These are phyloP conservation scores for Willaertia magna DNA, from an alignment of 208 protist genomes.

Conservation along the genomic window DNA sequence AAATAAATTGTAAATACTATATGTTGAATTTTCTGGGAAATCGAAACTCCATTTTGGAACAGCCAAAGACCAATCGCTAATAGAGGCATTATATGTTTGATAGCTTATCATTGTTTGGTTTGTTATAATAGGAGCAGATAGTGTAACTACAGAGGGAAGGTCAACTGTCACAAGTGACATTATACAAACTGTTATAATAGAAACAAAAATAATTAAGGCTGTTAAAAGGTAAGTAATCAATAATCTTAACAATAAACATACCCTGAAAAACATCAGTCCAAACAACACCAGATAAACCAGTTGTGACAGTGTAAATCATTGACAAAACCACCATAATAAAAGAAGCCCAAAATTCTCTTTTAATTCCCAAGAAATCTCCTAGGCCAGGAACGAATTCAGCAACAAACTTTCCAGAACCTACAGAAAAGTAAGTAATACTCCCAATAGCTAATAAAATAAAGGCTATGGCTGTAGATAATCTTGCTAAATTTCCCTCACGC, in stretches of 20 bases:
- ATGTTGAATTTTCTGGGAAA: neutral
- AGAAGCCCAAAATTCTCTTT: neutral
- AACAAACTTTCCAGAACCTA: conserved; percentile 17
- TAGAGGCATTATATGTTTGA: neutral
- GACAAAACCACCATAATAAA: neutral
- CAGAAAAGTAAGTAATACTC: conserved; percentile 17
- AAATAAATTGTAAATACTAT: neutral
- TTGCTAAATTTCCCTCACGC: conserved; percentile 4
- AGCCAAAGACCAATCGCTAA: neutral
- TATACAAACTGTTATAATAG: neutral
- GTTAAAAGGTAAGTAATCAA: conserved; percentile 1
- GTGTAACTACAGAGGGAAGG: neutral
- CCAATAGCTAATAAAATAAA: neutral
- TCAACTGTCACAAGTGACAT: neutral
- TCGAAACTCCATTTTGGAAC: neutral
- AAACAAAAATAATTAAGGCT: neutral
- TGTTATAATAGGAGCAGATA: neutral
- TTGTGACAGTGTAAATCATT: conserved; percentile 9
- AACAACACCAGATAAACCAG: conserved; percentile 15
- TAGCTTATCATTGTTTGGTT: too few relatives aligned
- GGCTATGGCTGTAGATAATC: conserved; percentile 9
- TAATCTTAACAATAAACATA: neutral
- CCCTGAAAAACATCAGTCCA: conserved; percentile 20
- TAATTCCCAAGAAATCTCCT: neutral
- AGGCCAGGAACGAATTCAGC: neutral